Evolutionary conservation across 2,329 filamentous ascomycete species (phyloP), one percentile per base, ranked within the genome.

Genomic region (Chaetomium olivaceum): DNA sequence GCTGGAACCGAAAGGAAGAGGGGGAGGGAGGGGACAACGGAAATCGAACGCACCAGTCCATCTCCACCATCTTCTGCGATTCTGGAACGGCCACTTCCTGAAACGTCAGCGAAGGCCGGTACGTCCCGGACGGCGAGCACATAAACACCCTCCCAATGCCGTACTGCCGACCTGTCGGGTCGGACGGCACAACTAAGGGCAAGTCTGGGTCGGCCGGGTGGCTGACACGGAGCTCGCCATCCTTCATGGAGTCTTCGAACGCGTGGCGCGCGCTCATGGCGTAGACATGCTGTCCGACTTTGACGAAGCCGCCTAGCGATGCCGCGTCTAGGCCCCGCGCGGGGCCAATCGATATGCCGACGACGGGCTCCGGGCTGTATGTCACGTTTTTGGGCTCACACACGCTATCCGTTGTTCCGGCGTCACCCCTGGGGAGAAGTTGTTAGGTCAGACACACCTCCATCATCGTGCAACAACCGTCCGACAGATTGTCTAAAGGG

Each of bases 321-420:
- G 58, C 68, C 31, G 62, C 68, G 21, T 64, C 62, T 3, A 21
- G 33, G 8, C 55, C 48, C n/a, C 23, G n/a, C 8, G 48, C 43
- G 3, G 67, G 67, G 3, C 67, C 68, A 27, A 69, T 66, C 14
- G 67, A 67, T 51, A 66, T 67, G 16, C 68, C 68, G 16, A 65
- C 64, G 9, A 58, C 56, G 19, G 68, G 67, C 2, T 33, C 31
- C 2, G 33, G 27, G 3, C 55, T 57, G 55, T 62, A 70, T 16
- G 61, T 51, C 52, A 61, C 43, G 55, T 70, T 68, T 21, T 58
- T 57, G 2, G 68, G 62, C 39, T 58, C 52, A 39, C 66, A 68
- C 14, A 68, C 63, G 7, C 9, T 4, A 31, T 67, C 64, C 46
- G 9, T 23, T 2, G 59, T 43, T 6, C 57, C 63, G 8, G 58